phyloP scores from a whole-genome alignment of 2,329 filamentous ascomycete genomes.

The Curvularia hawaiiensis region DNA sequence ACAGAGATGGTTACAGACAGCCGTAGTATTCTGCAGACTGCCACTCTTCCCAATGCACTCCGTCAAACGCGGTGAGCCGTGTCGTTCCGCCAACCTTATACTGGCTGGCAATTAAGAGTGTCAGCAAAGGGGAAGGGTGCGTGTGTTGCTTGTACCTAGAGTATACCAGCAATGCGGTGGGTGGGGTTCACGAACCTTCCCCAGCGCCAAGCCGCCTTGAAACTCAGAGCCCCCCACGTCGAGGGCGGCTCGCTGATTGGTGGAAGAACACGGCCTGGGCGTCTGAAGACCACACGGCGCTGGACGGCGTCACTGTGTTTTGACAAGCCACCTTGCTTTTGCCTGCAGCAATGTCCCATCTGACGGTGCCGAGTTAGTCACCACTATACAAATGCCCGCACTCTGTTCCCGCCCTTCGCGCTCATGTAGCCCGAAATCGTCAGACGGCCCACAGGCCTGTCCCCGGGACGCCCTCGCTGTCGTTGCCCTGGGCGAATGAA shows the following conservation, averaged over 20 bases:
- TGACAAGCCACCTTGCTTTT: conserved; percentile 33
- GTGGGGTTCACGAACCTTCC: conserved; percentile 31
- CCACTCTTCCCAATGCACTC: not conserved
- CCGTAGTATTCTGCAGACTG: not conserved
- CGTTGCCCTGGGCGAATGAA: conserved; percentile 37
- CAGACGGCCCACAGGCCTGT: conserved; percentile 34
- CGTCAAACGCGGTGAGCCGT: not conserved
- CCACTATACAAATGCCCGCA: conserved; percentile 41
- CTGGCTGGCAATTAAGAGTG: not conserved
- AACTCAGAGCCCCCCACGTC: conserved; percentile 35
- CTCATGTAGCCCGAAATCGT: conserved; percentile 37
- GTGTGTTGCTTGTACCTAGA: not conserved
- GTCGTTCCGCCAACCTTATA: not conserved
- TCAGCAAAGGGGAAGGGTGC: not conserved
- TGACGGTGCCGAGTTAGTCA: conserved; percentile 42
- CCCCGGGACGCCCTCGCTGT: conserved; percentile 23
- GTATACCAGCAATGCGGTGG: not conserved
- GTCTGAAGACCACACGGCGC: conserved; percentile 22
- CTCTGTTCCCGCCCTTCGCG: conserved; percentile 42
- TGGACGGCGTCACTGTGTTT: conserved; percentile 31
- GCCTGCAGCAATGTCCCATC: conserved; percentile 25
- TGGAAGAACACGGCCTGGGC: conserved; percentile 31
- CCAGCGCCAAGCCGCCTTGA: conserved; percentile 38
- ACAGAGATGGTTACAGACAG: not conserved
- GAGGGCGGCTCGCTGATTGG: conserved; percentile 26